Conservation (phyloP, 2,329 filamentous ascomycete species). For the Colletotrichum spaethianum region DNA sequence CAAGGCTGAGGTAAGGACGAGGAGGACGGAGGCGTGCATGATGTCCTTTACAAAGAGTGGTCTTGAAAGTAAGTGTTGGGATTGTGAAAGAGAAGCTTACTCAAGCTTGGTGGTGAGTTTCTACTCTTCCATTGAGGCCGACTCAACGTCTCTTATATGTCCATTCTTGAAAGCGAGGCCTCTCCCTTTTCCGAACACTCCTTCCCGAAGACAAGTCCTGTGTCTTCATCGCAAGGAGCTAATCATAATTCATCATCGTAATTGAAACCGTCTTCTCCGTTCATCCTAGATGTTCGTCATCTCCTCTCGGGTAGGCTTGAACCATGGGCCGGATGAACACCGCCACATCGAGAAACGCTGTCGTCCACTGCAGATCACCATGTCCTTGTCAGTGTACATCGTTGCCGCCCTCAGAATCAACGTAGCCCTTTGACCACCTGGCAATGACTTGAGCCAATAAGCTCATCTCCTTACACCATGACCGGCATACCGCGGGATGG, state of each 20-base stretch:
- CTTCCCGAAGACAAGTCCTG: background rate
- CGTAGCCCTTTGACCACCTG: no score
- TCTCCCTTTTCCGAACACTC: background rate
- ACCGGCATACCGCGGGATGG: background rate
- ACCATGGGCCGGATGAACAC: background rate
- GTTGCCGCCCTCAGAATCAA: background rate
- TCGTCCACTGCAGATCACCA: background rate
- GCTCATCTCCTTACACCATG: background rate
- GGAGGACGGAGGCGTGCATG: conserved; percentile 28
- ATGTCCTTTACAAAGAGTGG: background rate
- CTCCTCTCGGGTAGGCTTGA: background rate
- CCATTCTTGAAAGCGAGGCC: background rate
- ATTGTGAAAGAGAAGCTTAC: background rate
- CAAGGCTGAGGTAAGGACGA: conserved; percentile 18
- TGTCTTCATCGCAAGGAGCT: no score
- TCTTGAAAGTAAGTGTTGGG: background rate
- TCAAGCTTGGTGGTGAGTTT: background rate
- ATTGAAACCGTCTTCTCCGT: background rate
- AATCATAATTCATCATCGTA: background rate
- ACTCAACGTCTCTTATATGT: background rate
- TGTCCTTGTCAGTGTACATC: background rate
- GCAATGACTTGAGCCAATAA: background rate
- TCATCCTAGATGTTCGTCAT: background rate
- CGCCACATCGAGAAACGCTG: background rate
- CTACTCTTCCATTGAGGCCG: background rate